Conservation (phyloP, 352 stramenopile genomes). For the Phytopythium mirpurense region DNA sequence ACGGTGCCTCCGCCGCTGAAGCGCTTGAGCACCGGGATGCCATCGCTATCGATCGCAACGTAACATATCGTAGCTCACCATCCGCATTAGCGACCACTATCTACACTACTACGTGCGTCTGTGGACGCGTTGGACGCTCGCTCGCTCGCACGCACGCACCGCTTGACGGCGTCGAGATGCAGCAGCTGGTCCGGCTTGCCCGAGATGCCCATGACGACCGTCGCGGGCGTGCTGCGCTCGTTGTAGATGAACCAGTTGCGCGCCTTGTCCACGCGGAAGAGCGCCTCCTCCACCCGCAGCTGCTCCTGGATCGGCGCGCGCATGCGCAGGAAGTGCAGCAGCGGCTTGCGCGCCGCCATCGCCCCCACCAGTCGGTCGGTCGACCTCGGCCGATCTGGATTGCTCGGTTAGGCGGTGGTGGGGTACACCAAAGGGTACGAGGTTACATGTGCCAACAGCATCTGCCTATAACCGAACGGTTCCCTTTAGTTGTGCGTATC, state of each 20-base stretch:
- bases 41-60: constrained; percentile 51
- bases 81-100: not conserved
- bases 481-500: too few relatives aligned
- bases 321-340: constrained; percentile 68
- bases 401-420: too few relatives aligned
- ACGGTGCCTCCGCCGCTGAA: constrained; percentile 97
- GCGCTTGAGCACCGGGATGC: constrained; percentile 88
- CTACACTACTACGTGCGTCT: too few relatives aligned
- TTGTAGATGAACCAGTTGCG: constrained; percentile 86
- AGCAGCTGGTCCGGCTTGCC: constrained; percentile 91
- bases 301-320: constrained; percentile 70
- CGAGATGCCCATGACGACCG: constrained; percentile 94
- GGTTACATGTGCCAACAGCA: too few relatives aligned
- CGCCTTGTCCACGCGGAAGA: constrained; percentile 86
- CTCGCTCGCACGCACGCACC: too few relatives aligned
- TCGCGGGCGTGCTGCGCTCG: constrained; percentile 52
- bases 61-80: not conserved
- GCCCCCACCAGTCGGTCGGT: too few relatives aligned
- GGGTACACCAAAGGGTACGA: too few relatives aligned
- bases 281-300: constrained; percentile 90
- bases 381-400: too few relatives aligned
- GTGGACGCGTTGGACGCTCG: too few relatives aligned
- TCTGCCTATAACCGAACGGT: too few relatives aligned
- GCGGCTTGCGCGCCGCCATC: constrained; percentile 32
- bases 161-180: constrained; percentile 76